Evolutionary conservation across 2,329 filamentous ascomycete genomes (phyloP), one percentile per base, ranked within the genome.

Genomic region (Xylariaceae sp.): DNA sequence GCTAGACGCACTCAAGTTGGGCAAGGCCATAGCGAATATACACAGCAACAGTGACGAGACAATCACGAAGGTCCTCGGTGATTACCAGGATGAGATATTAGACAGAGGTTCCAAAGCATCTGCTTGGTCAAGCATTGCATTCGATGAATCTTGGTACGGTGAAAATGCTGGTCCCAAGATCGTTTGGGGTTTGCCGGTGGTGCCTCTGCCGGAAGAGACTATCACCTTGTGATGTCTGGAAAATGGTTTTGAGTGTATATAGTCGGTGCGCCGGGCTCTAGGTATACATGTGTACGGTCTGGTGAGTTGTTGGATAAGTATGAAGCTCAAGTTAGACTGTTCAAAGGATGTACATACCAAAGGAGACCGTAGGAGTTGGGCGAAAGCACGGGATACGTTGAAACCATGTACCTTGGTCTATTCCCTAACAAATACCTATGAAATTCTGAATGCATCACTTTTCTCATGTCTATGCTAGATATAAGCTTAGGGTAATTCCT

Each of bases 1-100:
- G 32, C 47, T 62, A 7, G 88, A 90, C 44, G 89, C 91, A 61
- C 57, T 69, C 2, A 63, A 66, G 7, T 62, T 68, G 2, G 62
- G 66, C 21, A 61, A 67, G 40, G 56, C 66, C 7, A 60, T 74
- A 6, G 50, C 55, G 10, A 50, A 46, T 21, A 48, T 66, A 20
- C 50, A 57, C 32, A 62, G 61, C 43, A 50, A 56, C 19, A 55
- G 67, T 12, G 40, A 52, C 0, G 52, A 58, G 0, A 44, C 40
- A 7, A 56, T 70, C 12, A 63, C 59, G 50, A 47, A 47, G 3
- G 52, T 58, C 4, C 54, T 74, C 19, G 64, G 67, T 2, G 60
- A 56, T 0, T 71, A 70, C 46, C 70, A 74, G 44, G 56, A 59
- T 7, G 64, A 69, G n/a, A 67, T 73, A 53, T 29, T 70, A 0